These are phyloP conservation scores for Diplotaxis tenuifolia DNA, from an alignment of 345 rosid species.

Conservation along the genomic window DNA sequence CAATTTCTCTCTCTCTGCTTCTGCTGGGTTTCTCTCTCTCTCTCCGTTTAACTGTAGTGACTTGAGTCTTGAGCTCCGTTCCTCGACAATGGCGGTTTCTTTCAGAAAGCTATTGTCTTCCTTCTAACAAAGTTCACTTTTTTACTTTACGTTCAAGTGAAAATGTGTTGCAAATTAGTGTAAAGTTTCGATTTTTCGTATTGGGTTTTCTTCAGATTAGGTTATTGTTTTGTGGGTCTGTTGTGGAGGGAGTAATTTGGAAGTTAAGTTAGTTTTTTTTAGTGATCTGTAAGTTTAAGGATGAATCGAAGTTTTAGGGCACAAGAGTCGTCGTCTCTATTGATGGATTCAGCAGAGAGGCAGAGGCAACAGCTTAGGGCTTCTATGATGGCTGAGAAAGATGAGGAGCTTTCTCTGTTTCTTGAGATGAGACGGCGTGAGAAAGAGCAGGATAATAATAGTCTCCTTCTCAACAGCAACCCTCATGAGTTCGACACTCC, in stretches of 20 bases:
- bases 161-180: conserved; percentile 24
- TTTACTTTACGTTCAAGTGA: conserved; percentile 25
- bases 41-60: conserved; percentile 6
- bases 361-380: conserved; percentile 81
- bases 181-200: conserved; percentile 31
- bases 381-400: conserved; percentile 82
- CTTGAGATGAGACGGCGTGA: conserved; percentile 93
- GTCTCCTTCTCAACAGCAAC: conserved; percentile 51
- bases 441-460: conserved; percentile 54
- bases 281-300: conserved; percentile 36
- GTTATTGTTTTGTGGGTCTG: conserved; percentile 4
- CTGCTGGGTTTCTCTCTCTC: conserved; percentile 25
- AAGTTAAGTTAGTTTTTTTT: conserved; percentile 41
- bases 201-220: conserved; percentile 35
- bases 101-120: conserved; percentile 29
- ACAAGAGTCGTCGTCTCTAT: conserved; percentile 53
- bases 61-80: conserved; percentile 35
- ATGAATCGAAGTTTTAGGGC: conserved; percentile 98
- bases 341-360: conserved; percentile 69
- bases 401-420: conserved; percentile 87
- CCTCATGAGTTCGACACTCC: conserved; percentile 69
- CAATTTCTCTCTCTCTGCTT: background rate
- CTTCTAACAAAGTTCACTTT: conserved; percentile 18
- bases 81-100: conserved; percentile 35
- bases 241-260: conserved; percentile 38